Evolutionary conservation across 192 early-diverging fungal species (phyloP).

Genomic region (Coemansia sp.): DNA sequence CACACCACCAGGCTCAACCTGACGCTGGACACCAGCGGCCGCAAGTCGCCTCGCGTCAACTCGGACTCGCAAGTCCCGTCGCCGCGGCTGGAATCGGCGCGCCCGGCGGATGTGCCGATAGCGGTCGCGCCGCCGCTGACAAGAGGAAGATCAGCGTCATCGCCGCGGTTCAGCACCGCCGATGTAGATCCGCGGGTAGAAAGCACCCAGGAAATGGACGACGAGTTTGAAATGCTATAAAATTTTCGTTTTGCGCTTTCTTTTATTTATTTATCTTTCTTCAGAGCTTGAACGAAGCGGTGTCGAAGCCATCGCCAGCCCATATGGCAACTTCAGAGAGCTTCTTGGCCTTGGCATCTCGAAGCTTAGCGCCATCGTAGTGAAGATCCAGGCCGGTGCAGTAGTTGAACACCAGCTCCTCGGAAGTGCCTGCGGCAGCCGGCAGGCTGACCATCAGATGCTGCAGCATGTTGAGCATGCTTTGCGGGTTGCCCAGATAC

Average conservation of each 20-base stretch:
- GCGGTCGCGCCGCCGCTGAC: constrained; percentile 15
- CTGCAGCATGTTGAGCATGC: constrained; percentile 32
- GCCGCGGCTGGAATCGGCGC: constrained; percentile 20
- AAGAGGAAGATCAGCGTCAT: constrained; percentile 45
- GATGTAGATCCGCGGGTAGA: constrained; percentile 15
- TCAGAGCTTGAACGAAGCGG: constrained; percentile 24
- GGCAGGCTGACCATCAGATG: constrained; percentile 30
- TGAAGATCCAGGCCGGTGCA: constrained; percentile 47
- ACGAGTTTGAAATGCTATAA: constrained; percentile 34
- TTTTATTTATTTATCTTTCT: no score
- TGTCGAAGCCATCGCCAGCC: constrained; percentile 49
- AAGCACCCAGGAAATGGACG: background rate
- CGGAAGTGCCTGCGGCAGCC: constrained; percentile 33
- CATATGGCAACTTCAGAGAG: constrained; percentile 42
- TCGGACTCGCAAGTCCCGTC: constrained; percentile 42
- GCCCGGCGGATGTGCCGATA: constrained; percentile 9
- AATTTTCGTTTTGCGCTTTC: background rate
- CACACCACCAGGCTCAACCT: background rate
- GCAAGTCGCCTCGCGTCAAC: constrained; percentile 48
- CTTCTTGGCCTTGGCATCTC: constrained; percentile 38
- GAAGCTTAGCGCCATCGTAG: constrained; percentile 29
- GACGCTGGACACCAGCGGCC: constrained; percentile 14
- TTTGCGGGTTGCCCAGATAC: constrained; percentile 43
- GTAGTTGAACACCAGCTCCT: constrained; percentile 47
- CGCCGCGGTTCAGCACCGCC: constrained; percentile 36